phyloP scores from a whole-genome alignment of 176 grass and related monocot species.

The Panicum miliaceum region DNA sequence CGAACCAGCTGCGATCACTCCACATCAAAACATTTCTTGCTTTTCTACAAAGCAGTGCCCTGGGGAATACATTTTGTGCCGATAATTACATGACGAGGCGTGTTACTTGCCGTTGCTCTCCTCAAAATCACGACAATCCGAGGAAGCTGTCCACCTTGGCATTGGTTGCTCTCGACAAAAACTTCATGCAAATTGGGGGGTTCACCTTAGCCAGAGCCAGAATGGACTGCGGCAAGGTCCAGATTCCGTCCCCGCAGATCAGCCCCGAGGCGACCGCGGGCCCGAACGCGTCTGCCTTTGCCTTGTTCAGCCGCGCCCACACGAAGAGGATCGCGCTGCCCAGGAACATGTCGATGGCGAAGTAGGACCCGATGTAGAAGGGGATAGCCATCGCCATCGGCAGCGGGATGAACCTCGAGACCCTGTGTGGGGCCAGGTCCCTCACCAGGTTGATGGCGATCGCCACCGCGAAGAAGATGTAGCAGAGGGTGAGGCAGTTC shows the following conservation, averaged over 20 bases:
- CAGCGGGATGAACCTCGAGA: conserved; percentile 70
- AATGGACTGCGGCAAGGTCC: conserved; percentile 86
- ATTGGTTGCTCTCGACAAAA: conserved; percentile 50
- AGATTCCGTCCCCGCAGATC: conserved; percentile 94
- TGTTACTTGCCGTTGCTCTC: not conserved
- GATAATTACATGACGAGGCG: conserved; percentile 44
- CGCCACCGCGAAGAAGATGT: conserved; percentile 63
- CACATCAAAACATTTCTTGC: not conserved
- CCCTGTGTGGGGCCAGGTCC: conserved; percentile 55
- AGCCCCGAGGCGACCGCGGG: conserved; percentile 88
- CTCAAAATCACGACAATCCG: not conserved
- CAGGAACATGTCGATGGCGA: conserved; percentile 93
- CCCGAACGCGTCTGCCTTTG: conserved; percentile 67
- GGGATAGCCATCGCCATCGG: conserved; percentile 98
- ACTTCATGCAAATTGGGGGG: conserved; percentile 98
- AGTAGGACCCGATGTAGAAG: conserved; percentile 87
- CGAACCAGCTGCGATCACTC: not conserved
- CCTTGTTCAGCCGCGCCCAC: conserved; percentile 75
- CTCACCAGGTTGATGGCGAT: conserved; percentile 72
- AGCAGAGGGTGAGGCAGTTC: conserved; percentile 89
- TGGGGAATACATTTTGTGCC: conserved; percentile 8
- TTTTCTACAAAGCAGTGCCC: conserved; percentile 37
- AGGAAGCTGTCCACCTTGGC: conserved; percentile 58
- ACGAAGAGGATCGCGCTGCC: conserved; percentile 73
- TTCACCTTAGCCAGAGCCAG: conserved; percentile 77